Percentiles rank a stretch among this genome's conserved stretches.
These are phyloP conservation scores for Suillus cothurnatus DNA, from an alignment of 768 basidiomycete genomes.

Conservation along the genomic window DNA sequence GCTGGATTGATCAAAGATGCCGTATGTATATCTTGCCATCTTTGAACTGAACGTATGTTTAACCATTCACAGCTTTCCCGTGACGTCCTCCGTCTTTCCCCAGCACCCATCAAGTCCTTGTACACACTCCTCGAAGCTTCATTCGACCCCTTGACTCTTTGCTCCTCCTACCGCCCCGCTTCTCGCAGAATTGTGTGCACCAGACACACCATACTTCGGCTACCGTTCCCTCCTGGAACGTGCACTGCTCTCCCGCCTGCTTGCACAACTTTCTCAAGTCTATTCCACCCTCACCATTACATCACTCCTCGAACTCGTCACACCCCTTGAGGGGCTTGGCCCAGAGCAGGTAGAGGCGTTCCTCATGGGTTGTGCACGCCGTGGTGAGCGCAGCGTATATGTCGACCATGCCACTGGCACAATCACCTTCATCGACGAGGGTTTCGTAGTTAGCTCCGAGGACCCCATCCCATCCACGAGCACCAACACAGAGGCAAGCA, in stretches of 20 bases:
- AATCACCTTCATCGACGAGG: conserved; percentile 82
- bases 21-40: conserved; percentile 36
- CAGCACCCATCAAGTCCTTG: conserved; percentile 69
- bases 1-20: conserved; percentile 87
- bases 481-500: conserved; percentile 42
- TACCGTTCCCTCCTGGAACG: conserved; percentile 91
- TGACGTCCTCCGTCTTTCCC: conserved; percentile 80
- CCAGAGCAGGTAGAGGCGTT: conserved; percentile 87
- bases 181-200: conserved; percentile 56
- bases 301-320: conserved; percentile 76
- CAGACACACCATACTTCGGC: conserved; percentile 57
- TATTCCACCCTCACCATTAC: conserved; percentile 85
- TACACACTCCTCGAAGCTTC: conserved; percentile 91
- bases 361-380: conserved; percentile 88
- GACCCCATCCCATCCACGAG: conserved; percentile 23
- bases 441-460: conserved; percentile 52
- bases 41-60: conserved; percentile 16
- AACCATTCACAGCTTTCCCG: conserved; percentile 62
- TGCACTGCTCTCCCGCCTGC: conserved; percentile 87
- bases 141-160: conserved; percentile 90
- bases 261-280: conserved; percentile 90
- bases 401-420: conserved; percentile 88
- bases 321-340: conserved; percentile 63
- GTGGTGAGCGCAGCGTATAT: conserved; percentile 82
- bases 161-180: conserved; percentile 77